Conservation (phyloP, 768 basidiomycete species). For the Panellus pusillus region DNA sequence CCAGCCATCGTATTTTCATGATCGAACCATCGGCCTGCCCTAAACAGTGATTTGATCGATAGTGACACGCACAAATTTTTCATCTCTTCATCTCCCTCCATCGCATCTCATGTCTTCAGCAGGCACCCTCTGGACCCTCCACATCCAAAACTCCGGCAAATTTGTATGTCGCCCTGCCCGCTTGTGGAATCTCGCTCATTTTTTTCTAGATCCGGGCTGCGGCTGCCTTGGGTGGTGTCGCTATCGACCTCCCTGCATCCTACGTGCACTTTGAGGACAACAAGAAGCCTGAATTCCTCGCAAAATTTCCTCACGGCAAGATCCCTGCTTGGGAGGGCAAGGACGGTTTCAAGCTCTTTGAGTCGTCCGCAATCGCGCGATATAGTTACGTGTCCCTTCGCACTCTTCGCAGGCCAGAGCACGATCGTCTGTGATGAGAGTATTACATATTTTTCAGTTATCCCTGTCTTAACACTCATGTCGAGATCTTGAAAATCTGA, state of each 20-base stretch:
- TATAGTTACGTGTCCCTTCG: conserved; percentile 67
- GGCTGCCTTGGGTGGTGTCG: conserved; percentile 60
- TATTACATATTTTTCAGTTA: conserved; percentile 53
- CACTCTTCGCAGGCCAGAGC: conserved; percentile 24
- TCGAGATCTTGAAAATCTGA: conserved; percentile 50
- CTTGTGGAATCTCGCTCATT: neutral
- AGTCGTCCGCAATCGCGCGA: conserved; percentile 77
- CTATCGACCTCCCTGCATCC: conserved; percentile 49
- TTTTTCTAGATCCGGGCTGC: conserved; percentile 47
- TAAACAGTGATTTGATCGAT: neutral
- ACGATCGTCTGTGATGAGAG: conserved; percentile 40
- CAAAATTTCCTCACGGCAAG: conserved; percentile 81
- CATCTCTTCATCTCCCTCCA: conserved; percentile 15
- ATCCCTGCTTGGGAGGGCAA: conserved; percentile 79
- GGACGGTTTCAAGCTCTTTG: conserved; percentile 79
- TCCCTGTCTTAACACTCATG: conserved; percentile 69
- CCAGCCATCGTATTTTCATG: no score
- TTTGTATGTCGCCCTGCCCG: conserved; percentile 42
- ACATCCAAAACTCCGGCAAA: conserved; percentile 42
- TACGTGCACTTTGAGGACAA: conserved; percentile 69
- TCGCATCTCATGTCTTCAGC: conserved; percentile 35
- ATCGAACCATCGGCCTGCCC: neutral
- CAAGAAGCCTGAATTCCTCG: conserved; percentile 65
- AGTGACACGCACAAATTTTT: conserved; percentile 7
- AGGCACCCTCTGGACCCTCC: conserved; percentile 64